Percentiles rank a stretch among this genome's conserved stretches.
Evolutionary conservation across 2,329 filamentous ascomycete species (phyloP).

Genomic region (Cercospora janseana): DNA sequence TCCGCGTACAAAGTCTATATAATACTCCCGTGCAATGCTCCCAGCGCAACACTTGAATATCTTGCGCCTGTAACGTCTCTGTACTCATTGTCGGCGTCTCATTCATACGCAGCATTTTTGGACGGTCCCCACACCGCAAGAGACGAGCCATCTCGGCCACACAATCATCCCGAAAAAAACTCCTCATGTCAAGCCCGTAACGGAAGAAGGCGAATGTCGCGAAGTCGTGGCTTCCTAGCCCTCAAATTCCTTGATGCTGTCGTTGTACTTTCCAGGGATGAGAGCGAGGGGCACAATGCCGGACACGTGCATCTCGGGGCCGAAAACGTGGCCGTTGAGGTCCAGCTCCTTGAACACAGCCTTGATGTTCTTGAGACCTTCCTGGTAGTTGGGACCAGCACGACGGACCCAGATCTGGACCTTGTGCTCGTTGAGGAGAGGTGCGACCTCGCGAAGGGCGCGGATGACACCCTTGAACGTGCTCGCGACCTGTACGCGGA

Average conservation of each 20-base stretch:
- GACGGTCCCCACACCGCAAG: slow-evolving; percentile 1
- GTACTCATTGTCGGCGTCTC: slow-evolving; percentile 13
- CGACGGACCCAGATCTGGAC: slow-evolving; percentile 93
- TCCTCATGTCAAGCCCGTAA: no score
- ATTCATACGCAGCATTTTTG: slow-evolving; percentile 12
- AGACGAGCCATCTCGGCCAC: not conserved
- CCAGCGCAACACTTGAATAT: slow-evolving; percentile 10
- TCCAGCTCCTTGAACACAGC: slow-evolving; percentile 88
- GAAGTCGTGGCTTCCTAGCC: slow-evolving; percentile 45
- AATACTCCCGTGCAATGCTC: slow-evolving; percentile 16
- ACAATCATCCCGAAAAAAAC: no score
- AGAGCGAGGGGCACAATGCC: slow-evolving; percentile 95
- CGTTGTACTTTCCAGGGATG: slow-evolving; percentile 56
- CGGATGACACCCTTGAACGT: slow-evolving; percentile 99
- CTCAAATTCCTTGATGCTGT: slow-evolving; percentile 61
- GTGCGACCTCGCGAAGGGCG: slow-evolving; percentile 85
- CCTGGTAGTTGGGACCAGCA: slow-evolving; percentile 97
- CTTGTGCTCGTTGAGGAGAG: slow-evolving; percentile 88
- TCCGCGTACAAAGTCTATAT: slow-evolving; percentile 15
- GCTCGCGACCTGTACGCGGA: slow-evolving; percentile 62
- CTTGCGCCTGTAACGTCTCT: slow-evolving; percentile 8
- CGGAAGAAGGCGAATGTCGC: not conserved
- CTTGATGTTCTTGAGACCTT: slow-evolving; percentile 99
- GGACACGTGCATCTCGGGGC: slow-evolving; percentile 81
- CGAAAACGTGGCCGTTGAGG: slow-evolving; percentile 89